A percentile compares a stretch with the other conserved stretches of the same genome.
These are phyloP conservation scores for Saccharomycopsis selenospora DNA, from an alignment of 805 yeast species.

Conservation along the genomic window DNA sequence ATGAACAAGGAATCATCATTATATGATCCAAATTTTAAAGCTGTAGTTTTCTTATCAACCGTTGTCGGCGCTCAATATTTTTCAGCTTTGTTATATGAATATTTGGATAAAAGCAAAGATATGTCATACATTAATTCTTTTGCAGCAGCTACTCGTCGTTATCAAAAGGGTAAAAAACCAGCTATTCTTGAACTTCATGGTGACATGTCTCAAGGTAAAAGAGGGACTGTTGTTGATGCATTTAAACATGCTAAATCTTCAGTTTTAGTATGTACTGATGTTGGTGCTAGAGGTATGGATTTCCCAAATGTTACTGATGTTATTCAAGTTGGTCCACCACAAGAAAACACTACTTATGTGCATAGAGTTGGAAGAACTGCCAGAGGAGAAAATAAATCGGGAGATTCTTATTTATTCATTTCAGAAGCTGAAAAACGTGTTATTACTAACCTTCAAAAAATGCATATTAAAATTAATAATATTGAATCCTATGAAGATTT, in stretches of 20 bases:
- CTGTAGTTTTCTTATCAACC: constrained; percentile 78
- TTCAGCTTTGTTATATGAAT: constrained; percentile 34
- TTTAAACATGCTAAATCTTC: constrained; percentile 47
- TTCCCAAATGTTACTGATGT: constrained; percentile 85
- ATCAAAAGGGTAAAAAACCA: neutral
- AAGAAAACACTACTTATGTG: constrained; percentile 69
- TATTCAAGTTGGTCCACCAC: constrained; percentile 72
- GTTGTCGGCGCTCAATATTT: constrained; percentile 58
- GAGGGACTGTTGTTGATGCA: constrained; percentile 51
- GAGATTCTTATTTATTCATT: constrained; percentile 58
- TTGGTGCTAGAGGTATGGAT: constrained; percentile 95
- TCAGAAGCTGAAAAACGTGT: constrained; percentile 52
- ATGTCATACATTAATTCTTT: neutral
- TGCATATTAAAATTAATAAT: constrained; percentile 48
- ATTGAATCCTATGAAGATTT: constrained; percentile 31
- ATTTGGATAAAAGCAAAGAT: constrained; percentile 14
- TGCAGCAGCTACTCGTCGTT: neutral
- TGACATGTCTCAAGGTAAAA: constrained; percentile 56
- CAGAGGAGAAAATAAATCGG: constrained; percentile 70
- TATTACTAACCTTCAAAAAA: constrained; percentile 40
- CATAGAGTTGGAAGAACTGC: constrained; percentile 97
- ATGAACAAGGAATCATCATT: constrained; percentile 27
- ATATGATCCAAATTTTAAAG: constrained; percentile 49
- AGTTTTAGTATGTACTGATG: constrained; percentile 78
- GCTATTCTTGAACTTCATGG: constrained; percentile 51